Percentiles rank a stretch among this genome's conserved stretches.
phyloP scores from a whole-genome alignment of 2,329 filamentous ascomycete species.

The Botrytis galanthina region DNA sequence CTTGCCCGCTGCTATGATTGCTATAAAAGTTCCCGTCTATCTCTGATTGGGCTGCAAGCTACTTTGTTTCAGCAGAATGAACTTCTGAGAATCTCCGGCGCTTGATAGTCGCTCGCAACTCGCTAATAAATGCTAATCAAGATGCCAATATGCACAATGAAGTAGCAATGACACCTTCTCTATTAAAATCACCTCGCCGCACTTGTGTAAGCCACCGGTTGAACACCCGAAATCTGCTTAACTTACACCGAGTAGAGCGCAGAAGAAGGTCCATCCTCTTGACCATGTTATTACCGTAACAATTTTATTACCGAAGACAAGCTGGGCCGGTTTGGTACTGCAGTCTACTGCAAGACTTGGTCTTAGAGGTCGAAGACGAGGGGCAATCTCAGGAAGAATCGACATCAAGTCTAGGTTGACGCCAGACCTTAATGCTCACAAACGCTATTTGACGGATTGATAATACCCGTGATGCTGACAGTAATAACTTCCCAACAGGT shows the following conservation, averaged over 20 bases:
- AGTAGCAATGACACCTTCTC: not conserved
- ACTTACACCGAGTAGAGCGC: not conserved
- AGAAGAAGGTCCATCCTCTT: not conserved
- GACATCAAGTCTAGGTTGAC: not conserved
- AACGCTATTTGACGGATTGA: not conserved
- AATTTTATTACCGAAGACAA: not conserved
- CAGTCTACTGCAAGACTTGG: too few relatives aligned
- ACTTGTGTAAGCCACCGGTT: not conserved
- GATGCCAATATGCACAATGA: not conserved
- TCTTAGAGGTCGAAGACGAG: not conserved
- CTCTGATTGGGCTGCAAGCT: not conserved
- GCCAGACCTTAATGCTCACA: not conserved
- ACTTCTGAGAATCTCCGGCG: not conserved
- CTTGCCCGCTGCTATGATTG: not conserved
- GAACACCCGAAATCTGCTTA: not conserved
- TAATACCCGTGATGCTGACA: not conserved
- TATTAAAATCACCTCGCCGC: not conserved
- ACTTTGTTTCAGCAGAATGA: not conserved
- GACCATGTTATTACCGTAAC: too few relatives aligned
- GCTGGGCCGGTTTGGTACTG: not conserved
- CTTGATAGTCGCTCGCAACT: not conserved
- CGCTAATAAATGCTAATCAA: not conserved
- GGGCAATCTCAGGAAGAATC: rapidly evolving
- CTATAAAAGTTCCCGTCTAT: not conserved
- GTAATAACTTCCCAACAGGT: not conserved